Evolutionary conservation across 306 rosid species (phyloP).

Genomic region (Quercus alba): DNA sequence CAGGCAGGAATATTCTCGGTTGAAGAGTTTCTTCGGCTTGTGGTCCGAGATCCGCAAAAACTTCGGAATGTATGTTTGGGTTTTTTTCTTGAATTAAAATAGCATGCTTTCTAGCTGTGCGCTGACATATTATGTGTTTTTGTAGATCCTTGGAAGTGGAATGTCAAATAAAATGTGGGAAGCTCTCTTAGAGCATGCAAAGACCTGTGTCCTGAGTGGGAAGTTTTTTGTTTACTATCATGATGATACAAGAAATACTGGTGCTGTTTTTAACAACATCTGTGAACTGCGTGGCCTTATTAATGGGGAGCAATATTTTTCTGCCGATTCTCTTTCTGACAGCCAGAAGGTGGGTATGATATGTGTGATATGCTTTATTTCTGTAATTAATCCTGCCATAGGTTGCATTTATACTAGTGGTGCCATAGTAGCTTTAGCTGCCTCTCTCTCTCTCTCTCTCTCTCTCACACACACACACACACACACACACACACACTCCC

Average conservation of each 20-base stretch:
- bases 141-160: constrained; percentile 98
- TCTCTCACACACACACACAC: neutral
- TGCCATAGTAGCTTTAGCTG: neutral
- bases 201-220: constrained; percentile 88
- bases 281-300: constrained; percentile 91
- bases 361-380: constrained; percentile 1
- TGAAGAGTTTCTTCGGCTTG: constrained; percentile 87
- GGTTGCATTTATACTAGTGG: neutral
- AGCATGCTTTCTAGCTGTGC: constrained; percentile 14
- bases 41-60: constrained; percentile 69
- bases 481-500: too few relatives aligned
- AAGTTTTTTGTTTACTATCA: constrained; percentile 89
- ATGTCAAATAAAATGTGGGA: constrained; percentile 99
- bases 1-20: constrained; percentile 48
- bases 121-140: constrained; percentile 31
- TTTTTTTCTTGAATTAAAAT: constrained; percentile 15
- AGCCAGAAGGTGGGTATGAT: constrained; percentile 70
- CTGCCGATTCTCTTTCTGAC: constrained; percentile 89
- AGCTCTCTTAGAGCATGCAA: constrained; percentile 93
- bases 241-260: constrained; percentile 83
- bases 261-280: constrained; percentile 85
- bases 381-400: neutral
- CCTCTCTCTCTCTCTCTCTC: neutral
- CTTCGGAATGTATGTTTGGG: constrained; percentile 70
- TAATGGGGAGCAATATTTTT: constrained; percentile 64